Evolutionary conservation across 495 filamentous ascomycete species (phyloP).

Genomic region (Xylaria palmicola): DNA sequence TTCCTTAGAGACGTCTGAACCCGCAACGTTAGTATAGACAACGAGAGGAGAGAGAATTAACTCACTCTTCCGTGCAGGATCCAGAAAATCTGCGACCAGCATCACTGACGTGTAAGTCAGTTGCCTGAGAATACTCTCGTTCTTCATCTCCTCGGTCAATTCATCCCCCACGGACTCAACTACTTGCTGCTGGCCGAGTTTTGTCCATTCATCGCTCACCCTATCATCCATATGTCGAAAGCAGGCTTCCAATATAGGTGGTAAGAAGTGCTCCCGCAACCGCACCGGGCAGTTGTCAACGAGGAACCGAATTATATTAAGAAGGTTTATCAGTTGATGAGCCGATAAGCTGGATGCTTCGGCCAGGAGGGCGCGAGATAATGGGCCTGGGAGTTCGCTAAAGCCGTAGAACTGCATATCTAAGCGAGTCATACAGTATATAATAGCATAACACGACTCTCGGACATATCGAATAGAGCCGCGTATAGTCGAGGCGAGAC

Average conservation of each 20-base stretch:
- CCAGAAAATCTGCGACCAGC: constrained; percentile 83
- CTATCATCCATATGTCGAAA: constrained; percentile 86
- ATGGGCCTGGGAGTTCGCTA: constrained; percentile 74
- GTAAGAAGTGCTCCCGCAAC: constrained; percentile 76
- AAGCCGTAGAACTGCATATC: constrained; percentile 88
- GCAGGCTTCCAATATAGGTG: constrained; percentile 76
- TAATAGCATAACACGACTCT: constrained; percentile 87
- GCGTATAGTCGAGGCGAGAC: constrained; percentile 87
- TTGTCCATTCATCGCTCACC: constrained; percentile 82
- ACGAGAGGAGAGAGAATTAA: not conserved
- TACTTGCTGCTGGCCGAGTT: constrained; percentile 56
- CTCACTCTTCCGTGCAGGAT: constrained; percentile 63
- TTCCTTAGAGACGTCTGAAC: constrained; percentile 10
- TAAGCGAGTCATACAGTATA: constrained; percentile 89
- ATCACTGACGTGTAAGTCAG: constrained; percentile 88
- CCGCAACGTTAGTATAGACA: not conserved
- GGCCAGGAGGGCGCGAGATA: constrained; percentile 80
- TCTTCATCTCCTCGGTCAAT: constrained; percentile 94
- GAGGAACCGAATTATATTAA: constrained; percentile 80
- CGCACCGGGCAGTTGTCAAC: constrained; percentile 87
- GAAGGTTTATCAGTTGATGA: constrained; percentile 86
- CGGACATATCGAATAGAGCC: constrained; percentile 85
- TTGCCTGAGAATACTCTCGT: constrained; percentile 92
- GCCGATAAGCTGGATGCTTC: constrained; percentile 83
- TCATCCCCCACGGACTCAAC: constrained; percentile 59